Percentiles rank a stretch among this genome's conserved stretches.
These are phyloP conservation scores for Kodamaea sp. DNA, from an alignment of 1,139 yeast species.

Conservation along the genomic window DNA sequence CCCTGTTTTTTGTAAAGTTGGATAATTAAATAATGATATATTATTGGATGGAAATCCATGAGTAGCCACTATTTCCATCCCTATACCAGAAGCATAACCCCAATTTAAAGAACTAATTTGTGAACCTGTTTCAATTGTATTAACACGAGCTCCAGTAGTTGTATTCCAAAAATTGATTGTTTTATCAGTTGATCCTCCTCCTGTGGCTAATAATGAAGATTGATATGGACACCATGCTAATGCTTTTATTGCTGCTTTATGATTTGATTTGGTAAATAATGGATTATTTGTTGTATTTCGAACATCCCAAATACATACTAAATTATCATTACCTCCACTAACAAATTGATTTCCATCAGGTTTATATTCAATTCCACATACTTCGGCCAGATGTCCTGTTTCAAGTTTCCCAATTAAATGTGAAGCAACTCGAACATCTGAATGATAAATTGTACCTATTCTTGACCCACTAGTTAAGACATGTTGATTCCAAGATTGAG, in stretches of 20 bases:
- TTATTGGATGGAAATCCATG: conserved; percentile 93
- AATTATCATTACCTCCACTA: conserved; percentile 92
- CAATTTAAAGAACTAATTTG: conserved; percentile 91
- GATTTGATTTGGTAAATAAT: conserved; percentile 70
- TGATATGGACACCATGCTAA: conserved; percentile 94
- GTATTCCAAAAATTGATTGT: conserved; percentile 95
- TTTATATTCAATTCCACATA: conserved; percentile 89
- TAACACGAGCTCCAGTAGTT: conserved; percentile 81
- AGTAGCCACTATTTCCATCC: conserved; percentile 85
- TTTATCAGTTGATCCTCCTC: conserved; percentile 93
- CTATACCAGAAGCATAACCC: conserved; percentile 74
- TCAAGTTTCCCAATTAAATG: conserved; percentile 62
- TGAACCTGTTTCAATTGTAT: conserved; percentile 86
- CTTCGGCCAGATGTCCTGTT: conserved; percentile 71
- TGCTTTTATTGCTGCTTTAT: conserved; percentile 95
- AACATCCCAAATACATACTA: conserved; percentile 94
- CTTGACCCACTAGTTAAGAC: conserved; percentile 79
- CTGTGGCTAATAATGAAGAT: conserved; percentile 79
- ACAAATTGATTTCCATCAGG: conserved; percentile 82
- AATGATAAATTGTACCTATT: conserved; percentile 79
- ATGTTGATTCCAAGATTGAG: conserved; percentile 84
- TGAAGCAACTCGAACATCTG: conserved; percentile 85
- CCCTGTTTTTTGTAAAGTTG: conserved; percentile 82
- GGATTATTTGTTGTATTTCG: conserved; percentile 52
- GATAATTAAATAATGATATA: conserved; percentile 80